Percentiles rank a stretch among this genome's conserved stretches.
These are phyloP conservation scores for Cinnamomum chago DNA, from an alignment of 164 flowering plant species.

Conservation along the genomic window DNA sequence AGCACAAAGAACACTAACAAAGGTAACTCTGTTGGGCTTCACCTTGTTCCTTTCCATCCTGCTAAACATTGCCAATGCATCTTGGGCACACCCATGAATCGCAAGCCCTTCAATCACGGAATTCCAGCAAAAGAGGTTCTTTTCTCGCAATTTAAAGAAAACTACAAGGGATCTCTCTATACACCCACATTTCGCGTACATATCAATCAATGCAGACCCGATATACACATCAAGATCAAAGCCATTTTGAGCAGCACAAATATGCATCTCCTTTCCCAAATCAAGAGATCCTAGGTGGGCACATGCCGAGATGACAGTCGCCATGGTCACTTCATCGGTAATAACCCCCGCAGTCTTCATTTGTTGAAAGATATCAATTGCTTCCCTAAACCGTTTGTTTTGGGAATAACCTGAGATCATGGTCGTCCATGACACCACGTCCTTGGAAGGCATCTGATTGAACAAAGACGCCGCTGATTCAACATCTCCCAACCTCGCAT, in stretches of 20 bases:
- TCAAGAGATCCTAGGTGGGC: constrained; percentile 84
- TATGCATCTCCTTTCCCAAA: constrained; percentile 56
- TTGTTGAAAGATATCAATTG: constrained; percentile 41
- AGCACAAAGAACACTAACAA: constrained; percentile 62
- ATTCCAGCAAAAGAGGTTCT: constrained; percentile 74
- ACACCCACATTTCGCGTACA: constrained; percentile 84
- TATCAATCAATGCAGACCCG: constrained; percentile 79
- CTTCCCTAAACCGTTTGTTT: constrained; percentile 41
- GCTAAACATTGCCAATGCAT: constrained; percentile 54
- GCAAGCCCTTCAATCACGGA: constrained; percentile 71
- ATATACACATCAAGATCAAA: constrained; percentile 58
- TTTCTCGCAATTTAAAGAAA: constrained; percentile 57
- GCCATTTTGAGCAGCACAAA: constrained; percentile 29
- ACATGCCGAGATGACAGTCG: constrained; percentile 70
- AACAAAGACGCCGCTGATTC: constrained; percentile 52
- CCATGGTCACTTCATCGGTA: constrained; percentile 65
- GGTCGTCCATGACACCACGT: constrained; percentile 78
- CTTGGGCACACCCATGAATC: constrained; percentile 51
- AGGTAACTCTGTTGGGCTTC: constrained; percentile 58
- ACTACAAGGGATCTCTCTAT: constrained; percentile 62
- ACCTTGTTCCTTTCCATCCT: constrained; percentile 47
- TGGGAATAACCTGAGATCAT: constrained; percentile 74
- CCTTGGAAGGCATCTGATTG: constrained; percentile 46
- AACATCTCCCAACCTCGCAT: constrained; percentile 45
- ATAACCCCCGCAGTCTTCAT: constrained; percentile 43